Percentiles rank a stretch among this genome's conserved stretches.
Evolutionary conservation across 2,329 filamentous ascomycete genomes (phyloP).

Genomic region (Phyllosticta ampelicida): DNA sequence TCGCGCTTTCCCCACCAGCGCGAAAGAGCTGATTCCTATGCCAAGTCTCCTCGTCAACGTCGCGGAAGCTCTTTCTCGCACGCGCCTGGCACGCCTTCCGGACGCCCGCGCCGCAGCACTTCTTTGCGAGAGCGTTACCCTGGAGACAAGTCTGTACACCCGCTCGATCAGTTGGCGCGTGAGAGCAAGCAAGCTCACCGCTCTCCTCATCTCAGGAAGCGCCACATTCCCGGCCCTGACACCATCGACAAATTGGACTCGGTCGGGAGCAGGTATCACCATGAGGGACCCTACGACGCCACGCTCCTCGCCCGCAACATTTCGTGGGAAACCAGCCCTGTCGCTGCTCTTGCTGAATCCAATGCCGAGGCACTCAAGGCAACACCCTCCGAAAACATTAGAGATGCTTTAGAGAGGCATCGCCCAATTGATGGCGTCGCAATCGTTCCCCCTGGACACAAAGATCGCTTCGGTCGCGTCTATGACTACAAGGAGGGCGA

Average conservation of each 20-base stretch:
- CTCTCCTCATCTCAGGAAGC: slow-evolving; percentile 54
- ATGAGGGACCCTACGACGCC: slow-evolving; percentile 84
- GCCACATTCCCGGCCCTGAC: slow-evolving; percentile 58
- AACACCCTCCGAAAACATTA: slow-evolving; percentile 67
- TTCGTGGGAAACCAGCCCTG: slow-evolving; percentile 51
- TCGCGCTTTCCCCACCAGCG: slow-evolving; percentile 25
- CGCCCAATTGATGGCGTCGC: slow-evolving; percentile 75
- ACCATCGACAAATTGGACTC: slow-evolving; percentile 71
- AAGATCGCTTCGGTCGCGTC: slow-evolving; percentile 55
- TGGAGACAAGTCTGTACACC: slow-evolving; percentile 54
- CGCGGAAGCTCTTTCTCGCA: slow-evolving; percentile 22
- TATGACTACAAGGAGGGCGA: slow-evolving; percentile 79
- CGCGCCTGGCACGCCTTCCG: slow-evolving; percentile 18
- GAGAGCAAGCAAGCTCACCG: slow-evolving; percentile 57
- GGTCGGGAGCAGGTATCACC: slow-evolving; percentile 63
- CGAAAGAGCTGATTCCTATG: slow-evolving; percentile 21
- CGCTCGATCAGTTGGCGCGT: slow-evolving; percentile 54
- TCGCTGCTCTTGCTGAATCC: slow-evolving; percentile 62
- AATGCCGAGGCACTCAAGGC: slow-evolving; percentile 71
- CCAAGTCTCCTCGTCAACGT: slow-evolving; percentile 20
- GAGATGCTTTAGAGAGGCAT: slow-evolving; percentile 61
- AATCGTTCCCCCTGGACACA: slow-evolving; percentile 59
- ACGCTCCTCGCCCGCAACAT: slow-evolving; percentile 64
- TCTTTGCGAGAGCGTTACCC: slow-evolving; percentile 51
- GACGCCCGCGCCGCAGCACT: slow-evolving; percentile 32